Conservation (phyloP, 1,139 yeast species). For the Candida neerlandica region DNA sequence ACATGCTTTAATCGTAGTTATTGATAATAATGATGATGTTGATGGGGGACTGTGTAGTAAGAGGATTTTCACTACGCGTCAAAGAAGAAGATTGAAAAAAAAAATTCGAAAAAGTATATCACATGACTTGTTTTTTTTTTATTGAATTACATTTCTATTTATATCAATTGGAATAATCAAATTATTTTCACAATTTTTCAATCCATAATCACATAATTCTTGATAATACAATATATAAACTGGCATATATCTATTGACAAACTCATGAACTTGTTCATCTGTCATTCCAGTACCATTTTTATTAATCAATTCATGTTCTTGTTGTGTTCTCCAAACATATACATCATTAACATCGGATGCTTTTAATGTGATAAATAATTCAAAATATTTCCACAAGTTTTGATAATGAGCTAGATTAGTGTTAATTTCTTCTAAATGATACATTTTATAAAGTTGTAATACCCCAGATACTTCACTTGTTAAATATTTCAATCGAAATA, state of each 20-base stretch:
- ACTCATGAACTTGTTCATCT: conserved; percentile 62
- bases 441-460: conserved; percentile 26
- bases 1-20: not conserved
- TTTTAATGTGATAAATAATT: conserved; percentile 59
- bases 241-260: conserved; percentile 87
- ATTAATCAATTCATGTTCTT: conserved; percentile 69
- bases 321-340: conserved; percentile 80
- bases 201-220: conserved; percentile 28
- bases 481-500: conserved; percentile 24
- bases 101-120: not conserved
- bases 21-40: not conserved
- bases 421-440: conserved; percentile 50
- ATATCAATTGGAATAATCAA: conserved; percentile 13
- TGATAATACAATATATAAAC: conserved; percentile 71
- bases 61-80: not conserved
- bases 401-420: conserved; percentile 49
- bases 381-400: conserved; percentile 59
- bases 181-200: conserved; percentile 7
- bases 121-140: too few relatives aligned
- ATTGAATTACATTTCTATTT: conserved; percentile 10
- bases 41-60: not conserved
- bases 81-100: not conserved
- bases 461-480: conserved; percentile 21
- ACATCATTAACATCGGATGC: conserved; percentile 65
- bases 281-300: conserved; percentile 75